phyloP scores from a whole-genome alignment of 352 stramenopile genomes.

The Phytophthora palmivora region DNA sequence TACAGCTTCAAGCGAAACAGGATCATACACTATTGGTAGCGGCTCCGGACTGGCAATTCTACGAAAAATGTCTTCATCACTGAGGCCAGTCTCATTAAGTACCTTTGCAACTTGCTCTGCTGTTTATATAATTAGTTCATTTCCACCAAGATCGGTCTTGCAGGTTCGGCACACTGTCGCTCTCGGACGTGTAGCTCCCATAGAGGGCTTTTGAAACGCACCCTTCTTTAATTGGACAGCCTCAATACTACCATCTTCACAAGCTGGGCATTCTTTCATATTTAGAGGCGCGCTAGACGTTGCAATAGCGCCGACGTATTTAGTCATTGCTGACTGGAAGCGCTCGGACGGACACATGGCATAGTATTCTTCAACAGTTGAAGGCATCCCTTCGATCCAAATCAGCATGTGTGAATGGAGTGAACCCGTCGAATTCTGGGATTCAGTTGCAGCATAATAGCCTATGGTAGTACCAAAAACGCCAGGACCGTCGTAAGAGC shows the following conservation, averaged over 20 bases:
- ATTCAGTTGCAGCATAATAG: background rate
- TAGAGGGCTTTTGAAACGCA: no score
- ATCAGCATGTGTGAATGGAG: background rate
- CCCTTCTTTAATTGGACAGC: no score
- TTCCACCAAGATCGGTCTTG: no score
- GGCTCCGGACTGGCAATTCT: background rate
- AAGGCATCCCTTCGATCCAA: background rate
- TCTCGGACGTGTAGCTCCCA: no score
- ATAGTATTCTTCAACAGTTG: background rate
- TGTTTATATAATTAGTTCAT: no score
- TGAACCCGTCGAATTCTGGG: background rate
- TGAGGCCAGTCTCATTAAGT: background rate
- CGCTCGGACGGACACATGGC: background rate
- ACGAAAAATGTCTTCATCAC: background rate
- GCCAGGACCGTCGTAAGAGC: background rate
- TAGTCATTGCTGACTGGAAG: background rate
- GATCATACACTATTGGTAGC: no score
- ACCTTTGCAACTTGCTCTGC: no score
- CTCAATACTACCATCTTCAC: background rate
- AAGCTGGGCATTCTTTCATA: background rate
- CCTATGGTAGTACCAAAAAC: background rate
- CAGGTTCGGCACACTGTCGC: no score
- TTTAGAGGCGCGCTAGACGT: background rate
- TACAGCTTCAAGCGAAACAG: conserved; percentile 1
- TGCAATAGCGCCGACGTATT: background rate